Conservation (phyloP, 352 stramenopile genomes). For the Globisporangium megalacanthum region DNA sequence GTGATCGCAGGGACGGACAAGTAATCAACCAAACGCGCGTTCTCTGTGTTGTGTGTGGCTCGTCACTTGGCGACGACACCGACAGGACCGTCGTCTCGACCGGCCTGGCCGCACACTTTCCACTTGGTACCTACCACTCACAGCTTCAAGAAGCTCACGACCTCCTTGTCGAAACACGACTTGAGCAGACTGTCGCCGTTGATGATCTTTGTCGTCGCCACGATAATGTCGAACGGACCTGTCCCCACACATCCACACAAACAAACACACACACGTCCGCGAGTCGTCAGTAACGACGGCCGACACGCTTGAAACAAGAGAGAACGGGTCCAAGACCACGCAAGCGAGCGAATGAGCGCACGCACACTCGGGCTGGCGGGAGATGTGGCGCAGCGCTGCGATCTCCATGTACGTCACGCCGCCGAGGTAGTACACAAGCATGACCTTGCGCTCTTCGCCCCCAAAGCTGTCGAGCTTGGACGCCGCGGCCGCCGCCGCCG, state of each 20-base stretch:
- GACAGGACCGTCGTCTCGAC: no score
- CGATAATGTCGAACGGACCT: slow-evolving; percentile 91
- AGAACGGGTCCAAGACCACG: background rate
- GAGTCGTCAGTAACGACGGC: background rate
- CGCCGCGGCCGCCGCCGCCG: slow-evolving; percentile 18
- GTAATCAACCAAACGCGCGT: no score
- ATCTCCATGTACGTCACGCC: slow-evolving; percentile 97
- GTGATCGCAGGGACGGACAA: no score
- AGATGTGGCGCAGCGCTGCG: slow-evolving; percentile 93
- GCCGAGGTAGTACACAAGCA: slow-evolving; percentile 95
- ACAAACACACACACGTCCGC: slow-evolving; percentile 4
- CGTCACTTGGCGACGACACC: no score
- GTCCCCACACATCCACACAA: background rate
- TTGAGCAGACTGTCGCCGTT: slow-evolving; percentile 84
- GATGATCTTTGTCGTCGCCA: slow-evolving; percentile 92
- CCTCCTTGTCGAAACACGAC: slow-evolving; percentile 82
- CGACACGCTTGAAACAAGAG: background rate
- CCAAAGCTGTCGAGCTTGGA: slow-evolving; percentile 70
- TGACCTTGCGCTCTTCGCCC: slow-evolving; percentile 85
- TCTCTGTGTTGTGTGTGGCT: no score
- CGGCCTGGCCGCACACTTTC: no score
- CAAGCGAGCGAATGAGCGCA: slow-evolving; percentile 17
- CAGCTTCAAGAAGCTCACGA: slow-evolving; percentile 70
- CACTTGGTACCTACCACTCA: slow-evolving; percentile 6
- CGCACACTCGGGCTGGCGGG: slow-evolving; percentile 86